phyloP scores from a whole-genome alignment of 1,284 basidiomycete genomes.

The Ustilago hordei region DNA sequence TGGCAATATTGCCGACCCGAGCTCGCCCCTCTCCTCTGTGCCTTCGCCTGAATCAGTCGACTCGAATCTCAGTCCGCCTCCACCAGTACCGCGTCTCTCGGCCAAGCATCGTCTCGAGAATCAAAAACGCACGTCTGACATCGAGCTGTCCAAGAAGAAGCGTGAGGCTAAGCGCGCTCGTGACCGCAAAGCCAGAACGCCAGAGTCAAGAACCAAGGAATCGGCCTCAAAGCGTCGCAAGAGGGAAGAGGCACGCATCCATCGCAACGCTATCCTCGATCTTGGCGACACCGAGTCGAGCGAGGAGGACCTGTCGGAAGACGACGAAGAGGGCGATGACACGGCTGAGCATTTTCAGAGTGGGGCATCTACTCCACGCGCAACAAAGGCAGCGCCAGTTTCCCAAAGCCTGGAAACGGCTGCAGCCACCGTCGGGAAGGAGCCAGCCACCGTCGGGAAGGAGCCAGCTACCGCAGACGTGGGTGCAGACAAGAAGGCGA shows the following conservation, averaged over 20 bases:
- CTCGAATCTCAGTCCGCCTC: slow-evolving; percentile 35
- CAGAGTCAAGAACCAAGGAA: slow-evolving; percentile 22
- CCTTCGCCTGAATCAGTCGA: slow-evolving; percentile 37
- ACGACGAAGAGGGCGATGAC: slow-evolving; percentile 16
- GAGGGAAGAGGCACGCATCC: slow-evolving; percentile 39
- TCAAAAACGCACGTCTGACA: slow-evolving; percentile 29
- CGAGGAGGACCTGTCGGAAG: slow-evolving; percentile 24
- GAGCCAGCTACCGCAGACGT: background rate
- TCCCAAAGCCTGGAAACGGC: background rate
- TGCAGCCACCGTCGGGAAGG: background rate
- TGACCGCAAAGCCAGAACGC: slow-evolving; percentile 15
- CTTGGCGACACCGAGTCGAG: slow-evolving; percentile 51
- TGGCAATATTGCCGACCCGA: slow-evolving; percentile 47
- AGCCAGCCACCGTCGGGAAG: background rate
- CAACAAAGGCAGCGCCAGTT: slow-evolving; percentile 1
- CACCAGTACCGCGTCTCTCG: slow-evolving; percentile 27
- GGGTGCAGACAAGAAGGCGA: slow-evolving; percentile 9
- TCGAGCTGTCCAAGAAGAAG: slow-evolving; percentile 44
- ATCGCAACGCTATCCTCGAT: slow-evolving; percentile 47
- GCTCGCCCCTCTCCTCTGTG: slow-evolving; percentile 49
- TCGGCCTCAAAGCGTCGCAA: slow-evolving; percentile 38
- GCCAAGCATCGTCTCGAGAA: slow-evolving; percentile 33
- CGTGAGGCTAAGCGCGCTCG: slow-evolving; percentile 26
- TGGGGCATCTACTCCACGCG: slow-evolving; percentile 24
- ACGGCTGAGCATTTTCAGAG: slow-evolving; percentile 19